These are phyloP conservation scores for Linanthus parryae DNA, from an alignment of 148 eudicot species.

Conservation along the genomic window DNA sequence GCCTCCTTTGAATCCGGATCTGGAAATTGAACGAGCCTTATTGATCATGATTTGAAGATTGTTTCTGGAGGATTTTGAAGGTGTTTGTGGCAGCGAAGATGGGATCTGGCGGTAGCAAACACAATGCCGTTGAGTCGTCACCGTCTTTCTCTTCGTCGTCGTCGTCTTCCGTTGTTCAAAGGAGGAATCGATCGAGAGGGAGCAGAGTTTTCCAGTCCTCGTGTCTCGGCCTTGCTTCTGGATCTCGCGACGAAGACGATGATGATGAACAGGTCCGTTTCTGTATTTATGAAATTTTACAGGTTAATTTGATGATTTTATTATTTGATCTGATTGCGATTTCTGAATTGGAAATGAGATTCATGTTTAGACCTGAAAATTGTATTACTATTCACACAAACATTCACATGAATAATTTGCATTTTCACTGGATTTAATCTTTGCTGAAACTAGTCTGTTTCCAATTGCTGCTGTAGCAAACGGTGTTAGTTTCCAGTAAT, in stretches of 20 bases:
- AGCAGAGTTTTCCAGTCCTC: slow-evolving; percentile 39
- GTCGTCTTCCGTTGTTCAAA: slow-evolving; percentile 14
- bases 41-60: too few species aligned
- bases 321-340: neutral
- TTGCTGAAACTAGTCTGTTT: neutral
- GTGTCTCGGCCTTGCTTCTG: slow-evolving; percentile 51
- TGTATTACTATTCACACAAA: too few species aligned
- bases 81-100: slow-evolving; percentile 12
- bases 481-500: too few species aligned
- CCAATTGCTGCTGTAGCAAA: too few species aligned
- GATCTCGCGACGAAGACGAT: slow-evolving; percentile 25
- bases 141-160: slow-evolving; percentile 14
- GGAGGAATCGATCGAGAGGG: slow-evolving; percentile 20
- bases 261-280: slow-evolving; percentile 29
- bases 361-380: too few species aligned
- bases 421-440: neutral
- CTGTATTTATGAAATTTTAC: neutral
- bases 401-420: neutral
- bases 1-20: too few species aligned
- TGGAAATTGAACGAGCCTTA: too few species aligned
- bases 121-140: slow-evolving; percentile 26
- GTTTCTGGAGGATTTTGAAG: neutral
- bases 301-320: neutral
- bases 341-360: neutral
- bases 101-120: slow-evolving; percentile 73